Evolutionary conservation across 23 red algal genomes (phyloP), one percentile per base, ranked within the genome.

Genomic region (Agarophyton chilense): DNA sequence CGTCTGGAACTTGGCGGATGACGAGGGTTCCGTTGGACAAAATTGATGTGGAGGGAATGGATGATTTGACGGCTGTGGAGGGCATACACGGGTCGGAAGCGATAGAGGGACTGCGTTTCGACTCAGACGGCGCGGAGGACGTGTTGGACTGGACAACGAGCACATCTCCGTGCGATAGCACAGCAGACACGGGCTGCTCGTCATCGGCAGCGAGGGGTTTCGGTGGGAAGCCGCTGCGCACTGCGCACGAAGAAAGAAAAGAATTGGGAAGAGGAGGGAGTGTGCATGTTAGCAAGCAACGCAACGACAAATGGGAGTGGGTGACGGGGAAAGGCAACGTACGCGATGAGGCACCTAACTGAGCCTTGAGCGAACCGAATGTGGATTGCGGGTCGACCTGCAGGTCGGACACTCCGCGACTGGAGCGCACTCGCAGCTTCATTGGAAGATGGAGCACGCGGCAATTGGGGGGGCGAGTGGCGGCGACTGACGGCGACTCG

Each of bases 1-100:
- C 97, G 72, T 99, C 97, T 34, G 97, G 97, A 43, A 99, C 97
- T 21, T 67, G 72, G 39, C 87, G 78, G 40, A 92, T 75, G 10
- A 83, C 90, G 31, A 96, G 82, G 1, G 47, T 57, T 72, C 83
- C 92, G 38, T 57, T 72, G 29, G 56, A 60, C 26, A 68, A 40
- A 17, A 94, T 70, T 22, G 90, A 94, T 32, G 86, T 65, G 34
- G 73, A 4, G 14, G 72, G 72, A 29, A 56, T 40, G 0, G 72
- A 38, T 33, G 36, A 38, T 4, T 22, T 26, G 35, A 14, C 17
- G 2, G 32, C 26, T 0, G 43, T 28, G 72, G 72, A 19, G 39
- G 71, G 8, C 36, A 51, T 9, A 26, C 4, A 10, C 32, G 64
- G 64, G 4, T 70, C 40, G 24, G 79, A n/a, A 22, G 68, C 40